Base-by-base conservation (phyloP, 2,329 filamentous ascomycete species). In the Aspergillus fijiensis region DNA sequence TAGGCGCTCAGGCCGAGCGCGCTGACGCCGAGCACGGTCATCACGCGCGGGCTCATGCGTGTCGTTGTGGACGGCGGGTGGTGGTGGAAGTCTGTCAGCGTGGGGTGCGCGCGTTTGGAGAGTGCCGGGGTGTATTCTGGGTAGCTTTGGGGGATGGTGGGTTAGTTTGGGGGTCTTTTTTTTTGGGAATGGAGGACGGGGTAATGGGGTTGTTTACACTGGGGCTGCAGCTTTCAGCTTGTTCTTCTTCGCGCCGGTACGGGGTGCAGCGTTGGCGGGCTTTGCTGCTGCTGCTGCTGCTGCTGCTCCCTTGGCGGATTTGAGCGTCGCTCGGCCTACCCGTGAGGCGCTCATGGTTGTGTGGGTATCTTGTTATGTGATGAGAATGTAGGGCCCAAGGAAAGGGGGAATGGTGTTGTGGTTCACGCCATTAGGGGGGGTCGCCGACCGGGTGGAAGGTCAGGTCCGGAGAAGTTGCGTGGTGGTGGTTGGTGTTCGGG, bases 1-100 rank as follows among this genome's bases (percentile, higher is more conserved):
- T 82, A 82, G 12, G 72, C 73, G 59, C 78, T 77, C 16, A 81
- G 70, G 1, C 67, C 66, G 45, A 80, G 74, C 53, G 76, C 70
- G 53, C 75, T 69, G 47, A 80, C 63, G 4, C 74, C 77, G 14
- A 76, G 61, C 16, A 74, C 66, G 49, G 75, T 77, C 62, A 80
- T 69, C 19, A 71, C 68, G 48, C 68, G 65, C 3, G 75, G 72
- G 6, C 73, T 70, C 55, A 75, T 68, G 45, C 59, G 58, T 14
- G 58, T 59, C 10, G 57, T 60, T 51, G 57, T 60, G 19, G 58
- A 54, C 10, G 47, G 57, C 49, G 61, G 54, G 50, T 62, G 39
- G 51, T 65, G 58, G 62, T 66, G 59, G 66, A 71, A 60, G 51
- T 66, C 63, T 47, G 60, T 51, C 33, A 69, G 66, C 55, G 69